These are phyloP conservation scores for Porcisia deanei DNA, from an alignment of 208 protist species.

Conservation along the genomic window DNA sequence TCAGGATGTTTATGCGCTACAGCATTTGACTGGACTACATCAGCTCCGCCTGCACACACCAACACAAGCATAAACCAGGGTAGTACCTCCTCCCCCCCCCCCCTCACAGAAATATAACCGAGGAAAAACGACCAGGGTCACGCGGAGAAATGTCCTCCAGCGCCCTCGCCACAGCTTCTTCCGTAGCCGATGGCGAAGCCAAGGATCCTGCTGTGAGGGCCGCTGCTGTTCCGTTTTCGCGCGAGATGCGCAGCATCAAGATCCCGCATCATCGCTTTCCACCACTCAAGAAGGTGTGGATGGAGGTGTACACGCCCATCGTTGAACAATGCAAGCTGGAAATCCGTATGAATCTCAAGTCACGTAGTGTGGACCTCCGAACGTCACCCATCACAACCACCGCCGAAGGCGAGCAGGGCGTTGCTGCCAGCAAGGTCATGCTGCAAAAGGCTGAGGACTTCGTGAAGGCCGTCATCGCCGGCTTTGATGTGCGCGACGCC, in stretches of 20 bases:
- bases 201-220: slow-evolving; percentile 13
- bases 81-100: background rate
- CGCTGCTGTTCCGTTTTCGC: slow-evolving; percentile 36
- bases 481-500: slow-evolving; percentile 97
- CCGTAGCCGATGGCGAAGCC: slow-evolving; percentile 8
- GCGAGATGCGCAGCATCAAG: slow-evolving; percentile 81
- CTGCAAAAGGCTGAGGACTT: slow-evolving; percentile 99
- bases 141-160: background rate
- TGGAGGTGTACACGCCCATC: slow-evolving; percentile 98
- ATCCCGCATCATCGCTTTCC: slow-evolving; percentile 97
- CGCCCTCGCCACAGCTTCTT: background rate
- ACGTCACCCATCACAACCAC: slow-evolving; percentile 88
- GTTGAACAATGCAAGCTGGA: slow-evolving; percentile 99
- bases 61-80: background rate
- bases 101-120: background rate
- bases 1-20: background rate
- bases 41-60: background rate
- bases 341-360: slow-evolving; percentile 98
- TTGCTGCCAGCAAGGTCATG: slow-evolving; percentile 54
- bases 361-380: slow-evolving; percentile 94
- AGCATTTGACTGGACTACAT: background rate
- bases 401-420: slow-evolving; percentile 34
- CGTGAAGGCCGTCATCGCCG: slow-evolving; percentile 97
- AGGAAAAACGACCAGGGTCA: background rate
- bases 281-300: slow-evolving; percentile 98